A percentile compares a stretch with the other conserved stretches of the same genome.
phyloP scores from a whole-genome alignment of 2,329 filamentous ascomycete genomes.

The Camillea tinctor region DNA sequence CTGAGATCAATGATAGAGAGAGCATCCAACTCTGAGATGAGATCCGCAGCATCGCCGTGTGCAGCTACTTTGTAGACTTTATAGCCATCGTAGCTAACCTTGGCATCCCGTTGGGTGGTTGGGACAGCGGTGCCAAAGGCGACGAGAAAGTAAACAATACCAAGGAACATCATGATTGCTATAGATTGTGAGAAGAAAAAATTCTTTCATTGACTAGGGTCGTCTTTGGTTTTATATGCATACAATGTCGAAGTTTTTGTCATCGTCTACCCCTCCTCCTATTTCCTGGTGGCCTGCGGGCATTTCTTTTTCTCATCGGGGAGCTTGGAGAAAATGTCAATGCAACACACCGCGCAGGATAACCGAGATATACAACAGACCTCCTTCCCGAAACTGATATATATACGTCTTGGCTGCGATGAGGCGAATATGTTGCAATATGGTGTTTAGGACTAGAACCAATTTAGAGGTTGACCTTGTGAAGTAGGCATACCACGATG shows the following conservation, averaged over 20 bases:
- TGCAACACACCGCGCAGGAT: constrained; percentile 14
- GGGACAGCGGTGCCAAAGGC: constrained; percentile 1
- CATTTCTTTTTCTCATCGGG: neutral
- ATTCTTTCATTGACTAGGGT: neutral
- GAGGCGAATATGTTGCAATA: constrained; percentile 20
- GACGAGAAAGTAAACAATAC: constrained; percentile 10
- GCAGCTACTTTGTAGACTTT: constrained; percentile 32
- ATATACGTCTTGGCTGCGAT: constrained; percentile 14
- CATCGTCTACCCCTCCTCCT: neutral
- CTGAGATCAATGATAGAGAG: constrained; percentile 28
- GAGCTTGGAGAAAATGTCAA: constrained; percentile 9
- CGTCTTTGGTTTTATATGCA: neutral
- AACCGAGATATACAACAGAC: constrained; percentile 5
- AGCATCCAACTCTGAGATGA: constrained; percentile 18
- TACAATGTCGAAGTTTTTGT: neutral
- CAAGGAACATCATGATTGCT: constrained; percentile 16
- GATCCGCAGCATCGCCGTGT: constrained; percentile 5
- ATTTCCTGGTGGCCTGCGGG: neutral
- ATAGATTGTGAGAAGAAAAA: neutral
- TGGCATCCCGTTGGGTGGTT: constrained; percentile 1
- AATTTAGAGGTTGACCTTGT: too few relatives aligned
- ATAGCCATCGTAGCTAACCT: constrained; percentile 33
- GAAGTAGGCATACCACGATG: too few relatives aligned
- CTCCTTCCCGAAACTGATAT: constrained; percentile 25
- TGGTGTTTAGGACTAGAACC: too few relatives aligned